Evolutionary conservation across 169 alveolate species (phyloP).

Genomic region (Blepharisma undulans): DNA sequence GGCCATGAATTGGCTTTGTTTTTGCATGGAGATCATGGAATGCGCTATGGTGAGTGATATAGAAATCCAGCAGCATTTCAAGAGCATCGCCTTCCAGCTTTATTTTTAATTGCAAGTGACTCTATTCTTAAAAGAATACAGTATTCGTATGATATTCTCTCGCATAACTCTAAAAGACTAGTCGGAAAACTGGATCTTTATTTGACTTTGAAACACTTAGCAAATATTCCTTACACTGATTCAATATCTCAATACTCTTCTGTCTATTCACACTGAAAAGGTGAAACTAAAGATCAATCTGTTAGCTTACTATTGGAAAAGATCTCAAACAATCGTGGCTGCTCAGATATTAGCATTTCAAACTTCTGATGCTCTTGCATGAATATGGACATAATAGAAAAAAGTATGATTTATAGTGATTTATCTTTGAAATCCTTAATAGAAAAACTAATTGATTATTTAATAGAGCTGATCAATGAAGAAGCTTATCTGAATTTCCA

Average conservation of each 20-base stretch:
- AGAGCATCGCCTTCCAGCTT: slow-evolving; percentile 1
- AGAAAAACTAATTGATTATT: background rate
- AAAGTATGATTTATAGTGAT: background rate
- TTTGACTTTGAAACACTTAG: background rate
- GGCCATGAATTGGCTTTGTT: background rate
- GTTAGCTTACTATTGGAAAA: background rate
- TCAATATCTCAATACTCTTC: background rate
- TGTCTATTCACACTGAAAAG: background rate
- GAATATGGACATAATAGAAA: background rate
- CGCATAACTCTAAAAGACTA: slow-evolving; percentile 1
- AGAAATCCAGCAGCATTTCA: background rate
- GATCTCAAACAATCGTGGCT: background rate
- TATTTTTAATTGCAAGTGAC: background rate
- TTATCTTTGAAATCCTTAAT: background rate
- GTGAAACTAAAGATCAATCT: background rate
- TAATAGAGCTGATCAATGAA: background rate
- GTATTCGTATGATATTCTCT: background rate
- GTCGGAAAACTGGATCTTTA: slow-evolving; percentile 11
- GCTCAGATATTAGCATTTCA: background rate
- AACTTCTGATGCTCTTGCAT: slow-evolving; percentile 3
- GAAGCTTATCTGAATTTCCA: background rate
- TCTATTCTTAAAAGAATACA: background rate
- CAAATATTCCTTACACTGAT: background rate
- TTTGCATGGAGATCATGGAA: slow-evolving; percentile 29
- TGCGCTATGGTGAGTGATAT: slow-evolving; percentile 29